phyloP scores from a whole-genome alignment of 192 early-diverging fungal genomes.

The Thamnidium elegans region DNA sequence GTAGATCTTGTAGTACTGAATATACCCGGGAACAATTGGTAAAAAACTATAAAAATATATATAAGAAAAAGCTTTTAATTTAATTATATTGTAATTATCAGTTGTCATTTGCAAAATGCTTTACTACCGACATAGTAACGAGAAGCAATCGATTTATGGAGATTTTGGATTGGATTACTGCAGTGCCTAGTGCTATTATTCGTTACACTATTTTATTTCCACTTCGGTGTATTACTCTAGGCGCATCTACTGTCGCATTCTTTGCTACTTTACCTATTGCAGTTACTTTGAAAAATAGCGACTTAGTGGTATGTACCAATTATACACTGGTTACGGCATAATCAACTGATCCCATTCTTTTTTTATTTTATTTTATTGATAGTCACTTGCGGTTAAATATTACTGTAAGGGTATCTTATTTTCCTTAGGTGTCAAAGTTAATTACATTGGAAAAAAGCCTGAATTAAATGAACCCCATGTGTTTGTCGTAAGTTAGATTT shows the following conservation, averaged over 20 bases:
- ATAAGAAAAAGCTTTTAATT: neutral
- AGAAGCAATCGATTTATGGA: neutral
- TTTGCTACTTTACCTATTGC: constrained; percentile 25
- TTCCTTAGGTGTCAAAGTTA: constrained; percentile 17
- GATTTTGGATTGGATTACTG: neutral
- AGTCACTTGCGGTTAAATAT: constrained; percentile 24
- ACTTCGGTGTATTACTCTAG: constrained; percentile 1
- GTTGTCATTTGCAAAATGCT: constrained; percentile 21
- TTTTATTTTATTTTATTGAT: neutral
- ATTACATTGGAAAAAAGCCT: constrained; percentile 20
- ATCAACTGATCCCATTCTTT: neutral
- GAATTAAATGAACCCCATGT: constrained; percentile 22
- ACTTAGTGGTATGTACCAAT: constrained; percentile 19
- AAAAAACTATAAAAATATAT: neutral
- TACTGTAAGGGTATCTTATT: constrained; percentile 26
- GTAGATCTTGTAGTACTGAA: constrained; percentile 5
- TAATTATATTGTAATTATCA: neutral
- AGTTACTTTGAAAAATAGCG: constrained; percentile 17
- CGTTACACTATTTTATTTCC: constrained; percentile 26
- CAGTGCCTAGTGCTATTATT: constrained; percentile 20
- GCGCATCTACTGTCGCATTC: constrained; percentile 18
- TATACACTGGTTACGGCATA: neutral
- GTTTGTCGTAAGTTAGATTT: constrained; percentile 22
- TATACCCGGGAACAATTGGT: constrained; percentile 24
- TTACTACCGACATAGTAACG: neutral